phyloP scores from a whole-genome alignment of 202 grass and related monocot species.

The Zoysia matrella region DNA sequence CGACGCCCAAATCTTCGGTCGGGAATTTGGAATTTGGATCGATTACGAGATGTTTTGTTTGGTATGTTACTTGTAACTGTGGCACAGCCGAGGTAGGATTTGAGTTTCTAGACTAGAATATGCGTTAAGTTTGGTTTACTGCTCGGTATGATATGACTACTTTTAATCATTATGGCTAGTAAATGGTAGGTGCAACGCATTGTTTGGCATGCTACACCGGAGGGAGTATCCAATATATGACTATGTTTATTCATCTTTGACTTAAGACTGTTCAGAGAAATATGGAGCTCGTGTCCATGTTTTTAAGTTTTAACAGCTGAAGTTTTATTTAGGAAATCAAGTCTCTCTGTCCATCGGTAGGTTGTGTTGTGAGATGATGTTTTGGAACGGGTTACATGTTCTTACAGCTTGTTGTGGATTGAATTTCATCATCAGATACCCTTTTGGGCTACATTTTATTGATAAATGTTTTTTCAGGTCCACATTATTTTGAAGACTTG shows the following conservation, averaged over 20 bases:
- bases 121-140: neutral
- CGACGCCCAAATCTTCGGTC: neutral
- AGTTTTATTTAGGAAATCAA: neutral
- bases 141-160: no score
- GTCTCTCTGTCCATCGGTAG: neutral
- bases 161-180: no score
- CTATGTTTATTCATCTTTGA: conserved; percentile 10
- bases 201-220: no score
- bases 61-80: neutral
- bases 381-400: conserved; percentile 7
- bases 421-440: neutral
- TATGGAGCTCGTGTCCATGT: neutral
- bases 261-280: neutral
- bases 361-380: neutral
- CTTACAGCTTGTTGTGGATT: neutral
- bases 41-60: no score
- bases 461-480: neutral
- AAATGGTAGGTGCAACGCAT: neutral
- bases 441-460: neutral
- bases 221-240: neutral
- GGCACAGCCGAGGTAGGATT: neutral
- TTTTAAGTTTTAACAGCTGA: neutral
- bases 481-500: conserved; percentile 72
- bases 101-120: neutral
- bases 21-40: neutral